These are phyloP conservation scores for Fraxinus baroniana DNA, from an alignment of 305 asterid genomes.

Conservation along the genomic window DNA sequence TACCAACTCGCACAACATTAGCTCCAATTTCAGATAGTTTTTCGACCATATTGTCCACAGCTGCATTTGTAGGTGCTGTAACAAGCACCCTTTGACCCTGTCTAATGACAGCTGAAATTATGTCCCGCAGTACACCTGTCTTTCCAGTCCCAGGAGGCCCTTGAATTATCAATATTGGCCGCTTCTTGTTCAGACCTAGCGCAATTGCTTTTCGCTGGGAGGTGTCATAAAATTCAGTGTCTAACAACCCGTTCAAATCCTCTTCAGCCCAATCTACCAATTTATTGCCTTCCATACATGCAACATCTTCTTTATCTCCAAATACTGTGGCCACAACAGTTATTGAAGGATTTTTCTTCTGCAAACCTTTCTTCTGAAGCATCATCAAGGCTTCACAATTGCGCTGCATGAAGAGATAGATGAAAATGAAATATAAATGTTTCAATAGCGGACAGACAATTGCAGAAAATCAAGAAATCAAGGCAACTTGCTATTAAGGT, in stretches of 20 bases:
- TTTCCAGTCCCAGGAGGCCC: slow-evolving; percentile 99
- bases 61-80: slow-evolving; percentile 98
- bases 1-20: slow-evolving; percentile 82
- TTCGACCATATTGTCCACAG: slow-evolving; percentile 97
- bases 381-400: slow-evolving; percentile 98
- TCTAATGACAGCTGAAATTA: slow-evolving; percentile 70
- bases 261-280: slow-evolving; percentile 69
- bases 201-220: slow-evolving; percentile 88
- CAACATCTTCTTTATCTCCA: slow-evolving; percentile 79
- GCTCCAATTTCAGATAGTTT: slow-evolving; percentile 68
- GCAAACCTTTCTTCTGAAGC: slow-evolving; percentile 97
- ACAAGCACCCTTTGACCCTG: slow-evolving; percentile 96
- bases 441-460: slow-evolving; percentile 3
- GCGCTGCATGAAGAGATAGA: slow-evolving; percentile 58
- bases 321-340: slow-evolving; percentile 78
- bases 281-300: slow-evolving; percentile 57
- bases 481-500: neutral
- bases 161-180: slow-evolving; percentile 74
- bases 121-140: slow-evolving; percentile 77
- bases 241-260: slow-evolving; percentile 47
- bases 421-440: slow-evolving; percentile 15
- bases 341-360: slow-evolving; percentile 76
- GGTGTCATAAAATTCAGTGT: slow-evolving; percentile 46
- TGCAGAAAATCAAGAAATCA: neutral
- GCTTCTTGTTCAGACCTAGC: slow-evolving; percentile 82